Base-by-base conservation (phyloP, 345 rosid species). In the Turnera subulata region DNA sequence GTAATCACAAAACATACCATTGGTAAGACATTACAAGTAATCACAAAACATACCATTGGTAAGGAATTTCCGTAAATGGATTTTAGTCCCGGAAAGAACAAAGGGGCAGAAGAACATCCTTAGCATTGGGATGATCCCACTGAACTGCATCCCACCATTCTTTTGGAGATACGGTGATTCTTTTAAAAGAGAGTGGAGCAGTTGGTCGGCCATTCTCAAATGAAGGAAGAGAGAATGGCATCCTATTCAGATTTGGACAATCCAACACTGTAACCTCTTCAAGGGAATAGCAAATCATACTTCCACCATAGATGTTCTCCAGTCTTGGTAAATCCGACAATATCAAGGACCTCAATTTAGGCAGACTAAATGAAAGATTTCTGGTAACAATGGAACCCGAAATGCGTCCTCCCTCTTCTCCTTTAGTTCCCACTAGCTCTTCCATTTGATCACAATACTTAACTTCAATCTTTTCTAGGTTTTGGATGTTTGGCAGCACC, bases 291-390 rank as follows among this genome's bases (percentile, higher is more conserved):
- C 48, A 45, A 15, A 45, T 17, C 48, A 45, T 1, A 14, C 9
- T 17, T 8, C 19, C 49, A 18, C 4, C 9, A 0, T 10, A 45
- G 2, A 45, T 45, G 13, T 3, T n/a, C 17, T 45, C 8, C 48
- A 45, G 7, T 45, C 2, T 20, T 1, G 18, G 19, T 17, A 45
- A 17, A 0, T 0, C 0, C 0, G 0, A 0, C 48, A 45, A 8
- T 0, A 5, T 0, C 20, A 45, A 8, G 17, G 3, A 0, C 2
- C 0, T 15, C 18, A 45, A 17, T 20, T 45, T 45, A 45, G 22
- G 2, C 0, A n/a, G n/a, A n/a, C n/a, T n/a, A n/a, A n/a, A n/a
- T n/a, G n/a, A n/a, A n/a, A n/a, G n/a, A n/a, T n/a, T 18, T 1
- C 15, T 15, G 1, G 16, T 18, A 16, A 11, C 0, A 2, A 15